These are phyloP conservation scores for Fraxinus platypoda DNA, from an alignment of 305 asterid genomes.

Conservation along the genomic window DNA sequence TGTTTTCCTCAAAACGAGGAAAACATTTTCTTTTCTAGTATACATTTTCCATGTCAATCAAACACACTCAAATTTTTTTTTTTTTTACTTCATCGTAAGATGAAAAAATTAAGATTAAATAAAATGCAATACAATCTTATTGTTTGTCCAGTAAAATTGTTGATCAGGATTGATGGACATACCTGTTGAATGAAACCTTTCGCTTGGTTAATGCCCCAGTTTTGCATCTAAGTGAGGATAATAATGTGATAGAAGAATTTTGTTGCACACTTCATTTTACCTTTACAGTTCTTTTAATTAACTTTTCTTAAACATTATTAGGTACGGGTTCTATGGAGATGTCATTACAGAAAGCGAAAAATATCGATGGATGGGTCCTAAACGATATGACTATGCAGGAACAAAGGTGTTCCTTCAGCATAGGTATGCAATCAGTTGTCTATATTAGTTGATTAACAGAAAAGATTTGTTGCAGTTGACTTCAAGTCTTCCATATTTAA, in stretches of 20 bases:
- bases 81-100: background rate
- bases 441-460: constrained; percentile 11
- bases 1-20: no score
- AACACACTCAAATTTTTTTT: background rate
- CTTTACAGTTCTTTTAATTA: constrained; percentile 8
- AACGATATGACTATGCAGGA: constrained; percentile 90
- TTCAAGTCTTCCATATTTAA: constrained; percentile 11
- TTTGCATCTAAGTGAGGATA: background rate
- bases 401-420: constrained; percentile 96
- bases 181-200: background rate
- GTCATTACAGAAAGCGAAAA: constrained; percentile 94
- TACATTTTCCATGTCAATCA: no score
- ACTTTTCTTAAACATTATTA: constrained; percentile 31
- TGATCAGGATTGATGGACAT: background rate
- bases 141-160: constrained; percentile 18
- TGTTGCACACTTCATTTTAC: constrained; percentile 18
- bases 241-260: background rate
- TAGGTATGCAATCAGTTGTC: constrained; percentile 47
- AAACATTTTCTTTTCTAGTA: no score
- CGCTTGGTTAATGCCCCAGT: constrained; percentile 6
- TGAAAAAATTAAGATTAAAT: background rate
- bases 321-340: constrained; percentile 98
- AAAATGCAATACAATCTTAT: constrained; percentile 5
- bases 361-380: constrained; percentile 98
- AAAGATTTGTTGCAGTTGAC: background rate